Evolutionary conservation across 176 grass and related monocot genomes (phyloP), one percentile per base, ranked within the genome.

Genomic region (Oryza australiensis): DNA sequence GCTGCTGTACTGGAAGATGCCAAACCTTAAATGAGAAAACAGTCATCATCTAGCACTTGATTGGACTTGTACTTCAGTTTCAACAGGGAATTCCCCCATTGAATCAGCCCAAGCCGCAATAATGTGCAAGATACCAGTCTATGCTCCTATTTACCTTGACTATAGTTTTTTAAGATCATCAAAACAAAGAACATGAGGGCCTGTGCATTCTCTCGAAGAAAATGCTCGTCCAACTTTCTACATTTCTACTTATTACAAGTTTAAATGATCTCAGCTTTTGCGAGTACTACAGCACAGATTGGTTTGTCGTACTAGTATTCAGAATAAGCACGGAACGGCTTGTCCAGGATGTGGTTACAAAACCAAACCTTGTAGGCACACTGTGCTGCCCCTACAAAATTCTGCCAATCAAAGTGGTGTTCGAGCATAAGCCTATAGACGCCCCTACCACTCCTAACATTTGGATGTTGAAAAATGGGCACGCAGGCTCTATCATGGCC

Each of bases 11-110:
- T 35, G 62, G 16, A 90, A 90, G 79, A 86, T 78, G 88, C 73
- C 88, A 90, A 78, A 78, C 49, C 83, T 82, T 90, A 73, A 86
- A 90, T 90, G 83, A 68, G 68, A 90, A 51, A 83, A 68, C 88
- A 86, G 83, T 79, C 83, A 86, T 83, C 68, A 78, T 78, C 74
- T 67, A 79, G 80, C 68, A 78, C 67, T 90, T 83, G 84, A 90
- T 86, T 90, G 79, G 68, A 48, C 46, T 22, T 74, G 83, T 69
- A 86, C 83, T 74, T 79, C 29, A 69, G 13, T 67, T 79, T 62
- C 46, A 49, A 73, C 23, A 73, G 59, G 67, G 60, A 62, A 78
- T 86, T 86, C 37, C 79, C 60, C 41, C 62, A 65, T 53, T 75
- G 10, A 89, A 85, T 81, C 35, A 35, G 83, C 35, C 23, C 42